These are phyloP conservation scores for Calonectria montana DNA, from an alignment of 2,329 filamentous ascomycete genomes.

Conservation along the genomic window DNA sequence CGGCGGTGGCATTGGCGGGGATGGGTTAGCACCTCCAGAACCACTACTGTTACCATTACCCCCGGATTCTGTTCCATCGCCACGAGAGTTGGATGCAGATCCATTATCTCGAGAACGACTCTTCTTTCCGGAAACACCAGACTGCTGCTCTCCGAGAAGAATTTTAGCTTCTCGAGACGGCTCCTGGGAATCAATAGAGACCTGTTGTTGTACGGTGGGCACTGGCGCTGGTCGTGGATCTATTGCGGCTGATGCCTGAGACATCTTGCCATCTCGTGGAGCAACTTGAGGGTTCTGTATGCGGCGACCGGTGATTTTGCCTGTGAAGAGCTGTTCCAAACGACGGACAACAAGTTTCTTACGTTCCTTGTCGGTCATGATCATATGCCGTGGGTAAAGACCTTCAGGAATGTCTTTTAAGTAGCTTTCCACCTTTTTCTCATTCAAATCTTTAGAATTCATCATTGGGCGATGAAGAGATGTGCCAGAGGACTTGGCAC, in stretches of 20 bases:
- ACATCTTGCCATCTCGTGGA: constrained; percentile 26
- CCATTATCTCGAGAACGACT: constrained; percentile 55
- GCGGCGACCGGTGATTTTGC: constrained; percentile 65
- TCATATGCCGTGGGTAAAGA: constrained; percentile 69
- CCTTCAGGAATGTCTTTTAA: constrained; percentile 79
- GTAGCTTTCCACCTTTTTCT: constrained; percentile 76
- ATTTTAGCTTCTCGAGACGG: constrained; percentile 63
- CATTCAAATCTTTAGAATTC: constrained; percentile 50
- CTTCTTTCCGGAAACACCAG: constrained; percentile 50
- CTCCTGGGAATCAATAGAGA: constrained; percentile 49
- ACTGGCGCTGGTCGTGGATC: constrained; percentile 37
- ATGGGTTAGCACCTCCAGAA: constrained; percentile 49
- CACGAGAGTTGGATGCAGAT: constrained; percentile 61
- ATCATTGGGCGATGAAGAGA: constrained; percentile 52
- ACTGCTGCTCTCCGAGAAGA: constrained; percentile 46
- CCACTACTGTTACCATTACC: constrained; percentile 51
- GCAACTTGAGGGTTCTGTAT: constrained; percentile 36
- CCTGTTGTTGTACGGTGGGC: constrained; percentile 42
- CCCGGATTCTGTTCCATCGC: constrained; percentile 57
- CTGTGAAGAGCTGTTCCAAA: constrained; percentile 85
- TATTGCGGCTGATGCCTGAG: constrained; percentile 39
- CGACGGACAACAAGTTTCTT: constrained; percentile 82
- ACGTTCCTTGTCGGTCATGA: constrained; percentile 78
- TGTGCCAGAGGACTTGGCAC: constrained; percentile 56
- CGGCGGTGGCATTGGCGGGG: constrained; percentile 52